These are phyloP conservation scores for Chondrostereum purpureum DNA, from an alignment of 1,284 basidiomycete species.

Conservation along the genomic window DNA sequence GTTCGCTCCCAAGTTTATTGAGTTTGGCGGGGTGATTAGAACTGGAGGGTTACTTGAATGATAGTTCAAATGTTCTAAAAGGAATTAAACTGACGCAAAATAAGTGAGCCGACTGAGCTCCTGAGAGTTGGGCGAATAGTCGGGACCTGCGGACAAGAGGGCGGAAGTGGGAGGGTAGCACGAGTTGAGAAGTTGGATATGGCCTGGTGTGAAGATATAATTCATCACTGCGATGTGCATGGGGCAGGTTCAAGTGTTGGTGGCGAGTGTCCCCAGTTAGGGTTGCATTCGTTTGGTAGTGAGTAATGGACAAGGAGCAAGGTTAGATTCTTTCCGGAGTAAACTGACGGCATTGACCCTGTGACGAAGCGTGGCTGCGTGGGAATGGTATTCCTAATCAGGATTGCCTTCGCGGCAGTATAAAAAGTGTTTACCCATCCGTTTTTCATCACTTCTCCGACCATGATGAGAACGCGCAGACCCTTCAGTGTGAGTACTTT, in stretches of 20 bases:
- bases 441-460: too few relatives aligned
- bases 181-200: constrained; percentile 80
- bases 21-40: constrained; percentile 88
- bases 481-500: too few relatives aligned
- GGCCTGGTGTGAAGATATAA: constrained; percentile 74
- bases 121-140: constrained; percentile 83
- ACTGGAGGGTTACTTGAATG: constrained; percentile 5
- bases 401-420: too few relatives aligned
- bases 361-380: too few relatives aligned
- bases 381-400: too few relatives aligned
- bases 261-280: neutral
- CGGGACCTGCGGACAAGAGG: constrained; percentile 69
- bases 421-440: too few relatives aligned
- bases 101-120: constrained; percentile 90
- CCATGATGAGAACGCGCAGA: too few relatives aligned
- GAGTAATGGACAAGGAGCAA: neutral
- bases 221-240: constrained; percentile 28
- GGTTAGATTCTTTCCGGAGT: too few relatives aligned
- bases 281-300: neutral
- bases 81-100: constrained; percentile 53
- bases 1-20: constrained; percentile 76
- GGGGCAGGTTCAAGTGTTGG: constrained; percentile 10
- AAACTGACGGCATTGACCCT: too few relatives aligned
- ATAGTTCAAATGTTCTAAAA: neutral
- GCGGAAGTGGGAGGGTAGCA: constrained; percentile 87